Base-by-base conservation (phyloP, 2,329 filamentous ascomycete species). In the Alternaria gaisen region DNA sequence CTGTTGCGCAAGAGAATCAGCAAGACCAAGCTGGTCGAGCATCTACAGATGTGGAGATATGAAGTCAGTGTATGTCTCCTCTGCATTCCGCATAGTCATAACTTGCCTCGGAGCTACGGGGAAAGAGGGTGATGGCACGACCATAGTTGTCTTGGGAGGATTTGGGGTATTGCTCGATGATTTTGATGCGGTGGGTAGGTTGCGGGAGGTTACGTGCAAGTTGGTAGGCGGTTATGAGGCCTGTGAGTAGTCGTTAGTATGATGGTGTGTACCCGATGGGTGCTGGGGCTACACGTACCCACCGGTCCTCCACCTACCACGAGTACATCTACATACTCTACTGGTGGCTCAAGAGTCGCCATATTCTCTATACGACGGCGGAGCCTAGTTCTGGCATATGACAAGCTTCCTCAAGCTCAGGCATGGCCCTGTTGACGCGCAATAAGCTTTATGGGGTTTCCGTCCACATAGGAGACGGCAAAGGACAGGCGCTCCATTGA, bases 101-200 rank as follows among this genome's bases (percentile, higher is more conserved):
- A 26, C 24, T 26, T 26, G 24, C 24, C 24, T 26, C 24, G 24
- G 24, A 26, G 7, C 24, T 81, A 1, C 85, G 78, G 1, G 84
- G 83, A 59, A 82, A 87, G 3, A 87, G 80, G 0, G 85, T 85
- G 60, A 85, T 84, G 12, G 85, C 85, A 8, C 84, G 81, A 16
- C 84, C 85, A 70, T 84, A 85, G n/a, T 80, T 72, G 58, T 84
- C 83, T 67, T 85, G 84, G 2, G 78, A 72, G 0, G 81, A 80
- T 65, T 85, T 85, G 32, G 77, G 70, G 46, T 84, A 69, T 59
- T 83, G 81, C 64, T 86, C 84, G 56, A 86, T 79, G 46, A 85
- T 82, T 54, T 80, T 80, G 43, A 84, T 56, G 75, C 78, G 53
- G 79, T 72, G 58, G 67, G 77, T 63, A 78, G 82, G 56, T 10